Conservation (phyloP, 805 yeast species). For the Pichia nakasei region DNA sequence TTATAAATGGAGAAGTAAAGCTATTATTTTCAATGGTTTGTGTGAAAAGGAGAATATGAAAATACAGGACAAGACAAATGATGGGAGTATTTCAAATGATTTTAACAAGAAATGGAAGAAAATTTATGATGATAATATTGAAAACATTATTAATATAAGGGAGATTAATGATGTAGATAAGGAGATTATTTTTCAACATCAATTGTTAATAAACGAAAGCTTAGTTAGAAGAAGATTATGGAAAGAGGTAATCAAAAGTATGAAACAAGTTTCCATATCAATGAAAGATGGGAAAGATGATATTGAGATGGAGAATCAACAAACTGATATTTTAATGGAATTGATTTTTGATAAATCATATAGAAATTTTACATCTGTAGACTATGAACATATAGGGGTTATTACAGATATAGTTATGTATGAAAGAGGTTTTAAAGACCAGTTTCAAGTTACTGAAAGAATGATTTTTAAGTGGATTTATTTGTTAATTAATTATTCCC, state of each 20-base stretch:
- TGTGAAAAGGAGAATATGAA: slow-evolving; percentile 1
- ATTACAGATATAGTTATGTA: background rate
- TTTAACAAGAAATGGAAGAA: background rate
- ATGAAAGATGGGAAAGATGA: background rate
- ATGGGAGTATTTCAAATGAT: background rate
- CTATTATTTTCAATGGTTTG: slow-evolving; percentile 4
- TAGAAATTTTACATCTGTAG: background rate
- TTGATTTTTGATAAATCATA: background rate
- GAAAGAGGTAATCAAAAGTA: background rate
- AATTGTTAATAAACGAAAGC: slow-evolving; percentile 3
- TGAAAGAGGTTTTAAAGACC: background rate
- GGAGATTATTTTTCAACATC: slow-evolving; percentile 3
- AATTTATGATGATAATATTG: background rate
- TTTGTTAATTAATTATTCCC: slow-evolving; percentile 1
- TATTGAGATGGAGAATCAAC: background rate
- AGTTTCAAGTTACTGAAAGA: background rate
- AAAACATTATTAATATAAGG: background rate
- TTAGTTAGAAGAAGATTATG: background rate
- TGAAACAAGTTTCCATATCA: background rate
- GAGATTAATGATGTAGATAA: background rate
- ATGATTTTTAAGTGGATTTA: slow-evolving; percentile 6
- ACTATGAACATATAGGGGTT: background rate
- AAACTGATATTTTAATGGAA: slow-evolving; percentile 2
- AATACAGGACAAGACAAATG: background rate
- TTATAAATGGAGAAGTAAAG: slow-evolving; percentile 6